Percentiles rank a stretch among this genome's conserved stretches.
These are phyloP conservation scores for Penicillium crystallinum DNA, from an alignment of 495 filamentous ascomycete genomes.

Conservation along the genomic window DNA sequence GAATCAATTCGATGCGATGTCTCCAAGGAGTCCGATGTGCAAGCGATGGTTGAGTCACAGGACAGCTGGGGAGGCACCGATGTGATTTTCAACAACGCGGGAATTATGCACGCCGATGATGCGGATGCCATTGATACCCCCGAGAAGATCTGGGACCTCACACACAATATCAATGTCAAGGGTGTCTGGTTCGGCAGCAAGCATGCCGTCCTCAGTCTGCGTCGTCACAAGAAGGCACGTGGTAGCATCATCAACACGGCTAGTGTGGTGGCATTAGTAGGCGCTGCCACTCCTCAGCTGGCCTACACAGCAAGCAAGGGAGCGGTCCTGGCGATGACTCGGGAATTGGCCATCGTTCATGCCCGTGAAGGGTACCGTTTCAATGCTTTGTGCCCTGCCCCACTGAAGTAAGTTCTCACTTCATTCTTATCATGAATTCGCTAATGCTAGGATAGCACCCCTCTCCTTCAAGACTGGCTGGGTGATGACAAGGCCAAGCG, in stretches of 20 bases:
- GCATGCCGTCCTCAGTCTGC: constrained; percentile 79
- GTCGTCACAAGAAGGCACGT: constrained; percentile 70
- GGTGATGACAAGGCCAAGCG: constrained; percentile 86
- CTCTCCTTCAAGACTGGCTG: constrained; percentile 91
- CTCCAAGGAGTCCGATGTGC: constrained; percentile 67
- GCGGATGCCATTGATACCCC: constrained; percentile 79
- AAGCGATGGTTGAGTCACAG: constrained; percentile 61
- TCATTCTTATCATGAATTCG: neutral
- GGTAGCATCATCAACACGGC: constrained; percentile 93
- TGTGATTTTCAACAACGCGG: constrained; percentile 97
- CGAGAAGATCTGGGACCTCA: constrained; percentile 92
- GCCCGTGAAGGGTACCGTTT: constrained; percentile 82
- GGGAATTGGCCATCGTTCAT: constrained; percentile 78
- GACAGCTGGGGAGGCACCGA: constrained; percentile 90
- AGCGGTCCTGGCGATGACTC: constrained; percentile 80
- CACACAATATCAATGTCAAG: constrained; percentile 94
- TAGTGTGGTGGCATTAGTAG: constrained; percentile 86
- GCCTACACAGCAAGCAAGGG: constrained; percentile 96
- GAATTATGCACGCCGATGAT: constrained; percentile 93
- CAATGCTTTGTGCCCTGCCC: constrained; percentile 88
- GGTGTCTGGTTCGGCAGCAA: constrained; percentile 97
- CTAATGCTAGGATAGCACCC: constrained; percentile 42
- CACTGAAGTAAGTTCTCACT: constrained; percentile 60
- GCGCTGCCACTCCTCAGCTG: constrained; percentile 88
- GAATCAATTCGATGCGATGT: constrained; percentile 61